Evolutionary conservation across 1,284 basidiomycete species (phyloP).

Genomic region (Malassezia furfur): DNA sequence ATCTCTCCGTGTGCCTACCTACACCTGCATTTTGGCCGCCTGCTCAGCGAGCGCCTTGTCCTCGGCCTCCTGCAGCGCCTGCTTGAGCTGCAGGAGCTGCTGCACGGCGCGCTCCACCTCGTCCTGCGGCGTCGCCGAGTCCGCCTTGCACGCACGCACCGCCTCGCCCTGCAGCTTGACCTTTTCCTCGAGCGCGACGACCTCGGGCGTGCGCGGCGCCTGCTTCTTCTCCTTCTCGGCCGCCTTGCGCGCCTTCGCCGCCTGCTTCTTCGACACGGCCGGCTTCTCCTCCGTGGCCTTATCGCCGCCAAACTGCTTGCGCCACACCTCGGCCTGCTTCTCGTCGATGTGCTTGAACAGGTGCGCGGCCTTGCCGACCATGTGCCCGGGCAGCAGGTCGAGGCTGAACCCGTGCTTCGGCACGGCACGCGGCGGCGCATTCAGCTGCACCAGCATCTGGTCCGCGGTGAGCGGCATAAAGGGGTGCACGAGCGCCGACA

Average conservation of each 20-base stretch:
- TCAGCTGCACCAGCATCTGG: constrained; percentile 74
- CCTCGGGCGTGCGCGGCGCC: constrained; percentile 26
- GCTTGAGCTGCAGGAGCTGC: constrained; percentile 22
- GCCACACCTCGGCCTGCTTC: constrained; percentile 75
- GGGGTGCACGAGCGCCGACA: constrained; percentile 76
- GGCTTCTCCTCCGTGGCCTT: constrained; percentile 34
- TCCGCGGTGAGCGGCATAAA: constrained; percentile 90
- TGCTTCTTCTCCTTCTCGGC: constrained; percentile 34
- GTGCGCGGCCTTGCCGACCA: constrained; percentile 74
- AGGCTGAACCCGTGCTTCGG: constrained; percentile 52
- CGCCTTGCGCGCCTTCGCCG: constrained; percentile 40
- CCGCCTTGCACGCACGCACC: constrained; percentile 31
- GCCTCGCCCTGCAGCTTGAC: constrained; percentile 30
- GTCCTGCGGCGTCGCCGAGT: constrained; percentile 4
- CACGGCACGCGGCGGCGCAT: constrained; percentile 73
- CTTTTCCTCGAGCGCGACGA: constrained; percentile 25
- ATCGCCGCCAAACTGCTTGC: constrained; percentile 67
- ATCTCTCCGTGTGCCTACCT: too few species aligned
- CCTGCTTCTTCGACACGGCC: constrained; percentile 41
- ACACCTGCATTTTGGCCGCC: constrained; percentile 3
- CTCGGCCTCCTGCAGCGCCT: constrained; percentile 2
- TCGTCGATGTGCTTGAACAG: constrained; percentile 91
- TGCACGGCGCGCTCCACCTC: constrained; percentile 19
- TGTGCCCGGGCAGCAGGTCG: constrained; percentile 79
- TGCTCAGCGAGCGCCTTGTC: constrained; percentile 15